phyloP scores from a whole-genome alignment of 441 rosid species.

The California macrophylla region DNA sequence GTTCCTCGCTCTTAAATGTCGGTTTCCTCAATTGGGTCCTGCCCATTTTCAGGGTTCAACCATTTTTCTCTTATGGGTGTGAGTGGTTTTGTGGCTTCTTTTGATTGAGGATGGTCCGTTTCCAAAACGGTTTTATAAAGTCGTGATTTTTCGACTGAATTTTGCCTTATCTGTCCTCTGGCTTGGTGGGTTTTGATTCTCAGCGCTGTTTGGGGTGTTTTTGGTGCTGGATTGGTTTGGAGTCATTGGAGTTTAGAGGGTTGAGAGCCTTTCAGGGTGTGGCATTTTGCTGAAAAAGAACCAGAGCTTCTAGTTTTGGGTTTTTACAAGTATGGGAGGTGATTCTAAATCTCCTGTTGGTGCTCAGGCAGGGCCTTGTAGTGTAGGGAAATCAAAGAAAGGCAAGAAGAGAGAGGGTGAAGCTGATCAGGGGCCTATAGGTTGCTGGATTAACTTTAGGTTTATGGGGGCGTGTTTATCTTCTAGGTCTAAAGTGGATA shows the following conservation, averaged over 20 bases:
- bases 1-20: slow-evolving; percentile 16
- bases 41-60: slow-evolving; percentile 4
- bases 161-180: background rate
- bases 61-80: slow-evolving; percentile 16
- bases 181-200: slow-evolving; percentile 3
- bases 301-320: background rate
- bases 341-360: background rate
- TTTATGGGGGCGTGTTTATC: background rate
- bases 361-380: background rate
- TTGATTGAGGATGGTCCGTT: background rate
- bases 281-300: background rate
- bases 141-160: background rate
- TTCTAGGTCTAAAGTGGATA: slow-evolving; percentile 9
- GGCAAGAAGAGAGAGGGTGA: background rate
- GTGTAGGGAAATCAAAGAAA: background rate
- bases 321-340: background rate
- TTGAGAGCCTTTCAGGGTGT: background rate
- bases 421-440: background rate
- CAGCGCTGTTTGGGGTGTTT: background rate
- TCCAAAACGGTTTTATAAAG: background rate
- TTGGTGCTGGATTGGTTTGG: background rate
- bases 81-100: slow-evolving; percentile 10
- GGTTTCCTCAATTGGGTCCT: slow-evolving; percentile 18
- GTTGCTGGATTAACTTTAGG: slow-evolving; percentile 7
- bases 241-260: background rate